phyloP scores from a whole-genome alignment of 805 yeast species.

The Debaryomyces maramus region DNA sequence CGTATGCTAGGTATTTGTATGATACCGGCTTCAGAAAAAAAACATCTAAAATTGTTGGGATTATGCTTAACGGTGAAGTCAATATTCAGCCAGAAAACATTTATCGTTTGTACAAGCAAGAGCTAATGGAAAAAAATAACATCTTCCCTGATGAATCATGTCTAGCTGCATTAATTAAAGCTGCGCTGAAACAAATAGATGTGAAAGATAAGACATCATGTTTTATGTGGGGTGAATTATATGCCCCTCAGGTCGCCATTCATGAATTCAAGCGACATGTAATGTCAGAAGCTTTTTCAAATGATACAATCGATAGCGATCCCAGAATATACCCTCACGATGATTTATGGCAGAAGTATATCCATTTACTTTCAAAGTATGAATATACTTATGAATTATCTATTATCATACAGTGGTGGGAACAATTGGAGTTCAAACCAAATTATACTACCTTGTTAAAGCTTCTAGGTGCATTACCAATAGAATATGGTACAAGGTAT shows the following conservation, averaged over 20 bases:
- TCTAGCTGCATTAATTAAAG: conserved; percentile 47
- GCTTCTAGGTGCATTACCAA: conserved; percentile 38
- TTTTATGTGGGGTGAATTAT: conserved; percentile 49
- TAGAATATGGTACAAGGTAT: conserved; percentile 37
- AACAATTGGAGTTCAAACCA: conserved; percentile 45
- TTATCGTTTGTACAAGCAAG: conserved; percentile 28
- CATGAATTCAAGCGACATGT: conserved; percentile 54
- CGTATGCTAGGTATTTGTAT: conserved; percentile 31
- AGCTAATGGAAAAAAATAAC: conserved; percentile 16
- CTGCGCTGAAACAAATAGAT: conserved; percentile 35
- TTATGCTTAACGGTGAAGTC: conserved; percentile 39
- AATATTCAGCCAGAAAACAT: conserved; percentile 26
- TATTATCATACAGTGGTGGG: conserved; percentile 56
- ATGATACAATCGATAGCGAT: conserved; percentile 16
- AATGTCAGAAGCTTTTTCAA: conserved; percentile 6
- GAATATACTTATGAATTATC: conserved; percentile 50
- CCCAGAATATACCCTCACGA: conserved; percentile 42
- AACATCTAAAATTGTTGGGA: conserved; percentile 29
- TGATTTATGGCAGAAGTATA: conserved; percentile 52
- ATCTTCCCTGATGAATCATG: conserved; percentile 30
- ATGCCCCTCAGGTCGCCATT: conserved; percentile 61
- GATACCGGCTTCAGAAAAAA: conserved; percentile 19
- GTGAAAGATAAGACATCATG: conserved; percentile 13
- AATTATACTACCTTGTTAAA: conserved; percentile 36
- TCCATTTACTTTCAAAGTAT: conserved; percentile 48